Evolutionary conservation across 352 stramenopile species (phyloP), one percentile per base, ranked within the genome.

Genomic region (Globisporangium mamillatum): DNA sequence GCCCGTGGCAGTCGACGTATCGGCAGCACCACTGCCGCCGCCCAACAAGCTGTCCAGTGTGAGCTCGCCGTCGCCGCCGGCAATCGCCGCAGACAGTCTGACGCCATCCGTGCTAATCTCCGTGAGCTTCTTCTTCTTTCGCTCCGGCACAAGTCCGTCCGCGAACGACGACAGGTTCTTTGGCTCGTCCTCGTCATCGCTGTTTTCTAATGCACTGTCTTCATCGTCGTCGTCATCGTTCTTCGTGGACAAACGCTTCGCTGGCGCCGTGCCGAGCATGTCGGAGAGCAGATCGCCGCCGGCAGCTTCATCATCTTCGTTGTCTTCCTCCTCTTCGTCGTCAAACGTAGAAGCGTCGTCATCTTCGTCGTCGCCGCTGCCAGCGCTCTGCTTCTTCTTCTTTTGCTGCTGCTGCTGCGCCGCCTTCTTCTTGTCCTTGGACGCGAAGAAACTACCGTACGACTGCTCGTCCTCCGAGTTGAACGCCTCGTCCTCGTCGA

Each of bases 401-500:
- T 75, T 73, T n/a, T 66, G 67, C 24, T 66, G 67, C 34, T n/a
- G 18, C 50, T 62, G 58, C 48, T 44, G 75, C 60, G 25, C n/a
- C 22, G 58, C 75, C n/a, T 73, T 78, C 38, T 48, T 48, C 41
- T 48, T 75, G 48, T 25, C 64, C 29, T 64, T 78, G 20, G 56
- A 63, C 38, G 72, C 60, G 67, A 97, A 98, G 73, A 98, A 97
- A 44, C 77, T 76, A 41, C 92, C 92, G 70, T 94, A 98, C 22
- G 81, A 78, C 22, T 84, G 70, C 69, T 98, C 95, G 74, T 98
- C 93, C 6, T 98, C 93, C 54, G 90, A 97, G 70, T 98, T 93
- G 76, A 98, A 98, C 27, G 95, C 93, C 64, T 94, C 90, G 67
- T 98, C 92, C 71, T 98, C 92, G 68, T 94, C 85, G 73, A 98